Percentiles rank a stretch among this genome's conserved stretches.
These are phyloP conservation scores for Allodekkera sacchari DNA, from an alignment of 805 yeast genomes.

Conservation along the genomic window DNA sequence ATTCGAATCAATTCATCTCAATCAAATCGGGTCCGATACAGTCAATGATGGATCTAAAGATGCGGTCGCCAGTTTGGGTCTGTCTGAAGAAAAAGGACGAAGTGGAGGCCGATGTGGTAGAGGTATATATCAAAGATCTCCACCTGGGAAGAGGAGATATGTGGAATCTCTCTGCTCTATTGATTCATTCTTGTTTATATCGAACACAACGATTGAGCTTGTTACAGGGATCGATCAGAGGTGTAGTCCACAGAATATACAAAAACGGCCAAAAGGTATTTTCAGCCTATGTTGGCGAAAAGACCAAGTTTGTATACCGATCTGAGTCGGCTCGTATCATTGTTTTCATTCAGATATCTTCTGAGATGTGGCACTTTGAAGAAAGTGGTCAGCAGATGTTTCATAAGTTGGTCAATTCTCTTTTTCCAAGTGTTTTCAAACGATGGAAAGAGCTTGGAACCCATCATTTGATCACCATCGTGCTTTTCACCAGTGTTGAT, in stretches of 20 bases:
- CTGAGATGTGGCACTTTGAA: slow-evolving; percentile 98
- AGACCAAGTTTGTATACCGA: slow-evolving; percentile 77
- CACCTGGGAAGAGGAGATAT: slow-evolving; percentile 83
- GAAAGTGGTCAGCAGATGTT: slow-evolving; percentile 93
- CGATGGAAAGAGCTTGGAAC: slow-evolving; percentile 83
- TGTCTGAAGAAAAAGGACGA: slow-evolving; percentile 33
- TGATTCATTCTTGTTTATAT: slow-evolving; percentile 60
- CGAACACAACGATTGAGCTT: slow-evolving; percentile 57
- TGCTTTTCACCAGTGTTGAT: slow-evolving; percentile 78
- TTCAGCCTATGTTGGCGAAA: slow-evolving; percentile 67
- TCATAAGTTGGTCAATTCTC: slow-evolving; percentile 84
- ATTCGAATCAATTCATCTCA: slow-evolving; percentile 35
- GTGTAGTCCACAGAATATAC: slow-evolving; percentile 54
- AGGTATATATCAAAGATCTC: slow-evolving; percentile 71
- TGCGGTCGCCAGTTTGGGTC: slow-evolving; percentile 59
- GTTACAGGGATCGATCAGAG: slow-evolving; percentile 50
- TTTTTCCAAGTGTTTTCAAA: slow-evolving; percentile 82
- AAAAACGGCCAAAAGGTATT: slow-evolving; percentile 60
- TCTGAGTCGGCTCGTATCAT: slow-evolving; percentile 85
- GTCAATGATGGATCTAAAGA: slow-evolving; percentile 51
- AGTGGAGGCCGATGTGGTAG: slow-evolving; percentile 76
- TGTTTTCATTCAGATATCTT: slow-evolving; percentile 78
- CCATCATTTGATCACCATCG: slow-evolving; percentile 86
- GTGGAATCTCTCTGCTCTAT: slow-evolving; percentile 69
- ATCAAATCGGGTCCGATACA: slow-evolving; percentile 54